Evolutionary conservation across 2,329 filamentous ascomycete species (phyloP).

Genomic region (Ustulina deusta): DNA sequence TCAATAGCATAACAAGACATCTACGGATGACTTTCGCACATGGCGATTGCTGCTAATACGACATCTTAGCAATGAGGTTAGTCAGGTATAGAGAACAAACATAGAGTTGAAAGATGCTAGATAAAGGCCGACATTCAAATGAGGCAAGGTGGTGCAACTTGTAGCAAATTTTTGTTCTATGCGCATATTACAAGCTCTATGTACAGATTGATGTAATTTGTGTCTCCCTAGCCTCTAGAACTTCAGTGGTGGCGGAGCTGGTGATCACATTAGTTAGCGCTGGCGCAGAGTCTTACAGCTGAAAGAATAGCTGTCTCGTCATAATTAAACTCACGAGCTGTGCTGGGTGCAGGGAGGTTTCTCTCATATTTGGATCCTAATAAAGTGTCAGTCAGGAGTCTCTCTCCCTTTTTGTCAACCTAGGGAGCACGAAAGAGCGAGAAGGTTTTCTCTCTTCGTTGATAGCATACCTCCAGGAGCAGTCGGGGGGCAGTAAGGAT

Average conservation of each 20-base stretch:
- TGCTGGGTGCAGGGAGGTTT: constrained; percentile 83
- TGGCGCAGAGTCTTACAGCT: background rate
- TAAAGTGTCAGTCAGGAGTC: constrained; percentile 21
- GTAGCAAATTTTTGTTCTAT: constrained; percentile 35
- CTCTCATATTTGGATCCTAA: constrained; percentile 95
- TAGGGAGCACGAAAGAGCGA: background rate
- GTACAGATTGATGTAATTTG: constrained; percentile 49
- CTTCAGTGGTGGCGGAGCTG: constrained; percentile 65
- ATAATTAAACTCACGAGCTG: constrained; percentile 76
- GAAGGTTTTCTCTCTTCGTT: background rate
- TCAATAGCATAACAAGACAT: no score
- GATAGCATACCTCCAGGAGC: constrained; percentile 84
- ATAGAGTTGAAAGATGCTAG: background rate
- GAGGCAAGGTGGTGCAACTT: constrained; percentile 3
- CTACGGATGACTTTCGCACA: no score
- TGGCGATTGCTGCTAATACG: no score
- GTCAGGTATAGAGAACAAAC: background rate
- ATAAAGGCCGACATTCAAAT: background rate
- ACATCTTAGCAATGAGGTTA: background rate
- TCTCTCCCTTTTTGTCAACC: background rate
- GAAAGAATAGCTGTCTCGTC: background rate
- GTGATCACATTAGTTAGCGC: constrained; percentile 45
- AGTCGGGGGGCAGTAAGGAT: constrained; percentile 89
- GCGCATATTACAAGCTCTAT: constrained; percentile 49
- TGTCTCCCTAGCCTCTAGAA: constrained; percentile 50